Evolutionary conservation across 257 asterid genomes (phyloP).

Genomic region (Orobanche coerulescens): DNA sequence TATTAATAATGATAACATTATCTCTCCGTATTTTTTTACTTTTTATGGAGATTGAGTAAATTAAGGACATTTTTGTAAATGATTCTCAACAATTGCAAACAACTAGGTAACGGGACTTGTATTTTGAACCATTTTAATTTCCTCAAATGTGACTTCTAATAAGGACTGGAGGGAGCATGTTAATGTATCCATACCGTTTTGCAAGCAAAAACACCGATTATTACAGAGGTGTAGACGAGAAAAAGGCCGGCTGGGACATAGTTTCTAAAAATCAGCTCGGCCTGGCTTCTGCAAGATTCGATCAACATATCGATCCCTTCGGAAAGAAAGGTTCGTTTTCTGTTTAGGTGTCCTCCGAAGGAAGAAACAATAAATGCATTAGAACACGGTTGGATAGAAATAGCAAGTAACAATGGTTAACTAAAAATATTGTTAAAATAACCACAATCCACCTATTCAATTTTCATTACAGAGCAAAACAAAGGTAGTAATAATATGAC

Average conservation of each 20-base stretch:
- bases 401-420: background rate
- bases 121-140: too few relatives aligned
- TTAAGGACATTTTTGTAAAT: too few relatives aligned
- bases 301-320: constrained; percentile 37
- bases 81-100: too few relatives aligned
- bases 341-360: too few relatives aligned
- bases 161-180: too few relatives aligned
- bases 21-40: too few relatives aligned
- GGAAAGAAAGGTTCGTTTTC: background rate
- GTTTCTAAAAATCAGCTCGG: constrained; percentile 38
- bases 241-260: constrained; percentile 43
- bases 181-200: constrained; percentile 40
- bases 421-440: background rate
- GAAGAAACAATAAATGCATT: too few relatives aligned
- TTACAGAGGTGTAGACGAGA: constrained; percentile 40
- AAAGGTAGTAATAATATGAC: background rate
- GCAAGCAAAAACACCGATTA: constrained; percentile 55
- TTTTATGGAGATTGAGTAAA: too few relatives aligned
- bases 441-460: background rate
- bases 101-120: too few relatives aligned
- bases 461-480: background rate
- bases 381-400: too few relatives aligned
- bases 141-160: too few relatives aligned
- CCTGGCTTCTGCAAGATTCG: constrained; percentile 39
- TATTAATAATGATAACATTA: too few relatives aligned